phyloP scores from a whole-genome alignment of 2,329 filamentous ascomycete genomes.

The Pestalotiopsis sp. region DNA sequence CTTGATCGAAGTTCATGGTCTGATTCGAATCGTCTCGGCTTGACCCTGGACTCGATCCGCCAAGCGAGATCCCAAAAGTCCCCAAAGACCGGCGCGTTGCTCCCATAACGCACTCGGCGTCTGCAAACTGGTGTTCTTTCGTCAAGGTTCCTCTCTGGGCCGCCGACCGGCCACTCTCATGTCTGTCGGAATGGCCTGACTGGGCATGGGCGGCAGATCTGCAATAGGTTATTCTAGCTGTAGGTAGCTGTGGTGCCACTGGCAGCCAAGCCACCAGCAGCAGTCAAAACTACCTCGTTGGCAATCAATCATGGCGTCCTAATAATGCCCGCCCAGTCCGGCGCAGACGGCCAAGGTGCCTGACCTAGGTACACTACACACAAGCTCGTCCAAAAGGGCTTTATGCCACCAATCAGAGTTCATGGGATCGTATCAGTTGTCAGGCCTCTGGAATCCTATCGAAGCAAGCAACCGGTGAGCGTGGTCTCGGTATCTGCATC shows the following conservation, averaged over 20 bases:
- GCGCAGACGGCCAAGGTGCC: not conserved
- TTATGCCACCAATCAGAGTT: not conserved
- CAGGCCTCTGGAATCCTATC: not conserved
- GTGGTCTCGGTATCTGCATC: not conserved
- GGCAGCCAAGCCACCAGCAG: not conserved
- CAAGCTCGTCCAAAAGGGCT: not conserved
- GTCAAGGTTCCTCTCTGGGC: not conserved
- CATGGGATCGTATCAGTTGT: not conserved
- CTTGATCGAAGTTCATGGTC: not conserved
- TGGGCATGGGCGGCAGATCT: not conserved
- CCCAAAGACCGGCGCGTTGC: no score
- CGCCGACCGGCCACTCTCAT: not conserved
- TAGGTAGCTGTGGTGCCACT: not conserved
- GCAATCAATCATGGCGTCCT: not conserved
- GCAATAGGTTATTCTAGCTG: not conserved
- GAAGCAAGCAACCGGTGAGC: not conserved
- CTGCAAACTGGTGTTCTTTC: not conserved
- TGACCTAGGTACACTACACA: not conserved
- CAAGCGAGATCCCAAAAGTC: not conserved
- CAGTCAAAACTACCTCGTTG: not conserved
- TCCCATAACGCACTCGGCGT: not conserved
- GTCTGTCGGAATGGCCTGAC: constrained; percentile 3
- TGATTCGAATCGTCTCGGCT: not conserved
- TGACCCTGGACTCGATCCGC: not conserved
- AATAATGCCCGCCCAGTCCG: not conserved